Percentiles rank a stretch among this genome's conserved stretches.
Evolutionary conservation across 2,329 filamentous ascomycete genomes (phyloP).

Genomic region (Sarocladium strictum): DNA sequence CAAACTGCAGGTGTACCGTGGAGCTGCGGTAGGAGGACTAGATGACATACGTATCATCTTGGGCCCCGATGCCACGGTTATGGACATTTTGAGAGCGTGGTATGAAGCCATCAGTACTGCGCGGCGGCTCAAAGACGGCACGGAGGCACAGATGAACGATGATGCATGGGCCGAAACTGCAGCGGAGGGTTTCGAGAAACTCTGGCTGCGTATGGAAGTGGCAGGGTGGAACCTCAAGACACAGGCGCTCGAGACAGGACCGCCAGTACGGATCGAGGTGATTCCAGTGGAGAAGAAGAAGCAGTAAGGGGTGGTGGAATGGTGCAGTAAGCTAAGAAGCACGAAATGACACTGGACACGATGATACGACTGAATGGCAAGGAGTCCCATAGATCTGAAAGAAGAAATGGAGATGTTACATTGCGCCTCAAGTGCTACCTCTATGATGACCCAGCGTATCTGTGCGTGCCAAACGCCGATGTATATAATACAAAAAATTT

Average conservation of each 20-base stretch:
- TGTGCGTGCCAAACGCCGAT: background rate
- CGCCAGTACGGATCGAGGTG: constrained; percentile 26
- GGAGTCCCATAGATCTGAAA: background rate
- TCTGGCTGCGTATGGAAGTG: constrained; percentile 18
- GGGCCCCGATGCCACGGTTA: background rate
- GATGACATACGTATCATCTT: background rate
- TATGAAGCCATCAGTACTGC: background rate
- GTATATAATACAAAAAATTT: background rate
- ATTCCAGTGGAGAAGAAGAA: constrained; percentile 20
- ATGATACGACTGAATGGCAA: background rate
- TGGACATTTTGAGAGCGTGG: background rate
- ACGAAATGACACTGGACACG: background rate
- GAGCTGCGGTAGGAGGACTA: background rate
- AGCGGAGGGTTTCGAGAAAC: background rate
- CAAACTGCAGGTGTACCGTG: background rate
- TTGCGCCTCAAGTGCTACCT: constrained; percentile 5
- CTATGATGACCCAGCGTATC: background rate
- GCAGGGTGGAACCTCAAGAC: constrained; percentile 29
- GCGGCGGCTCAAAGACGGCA: background rate
- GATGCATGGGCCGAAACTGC: background rate
- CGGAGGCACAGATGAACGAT: background rate
- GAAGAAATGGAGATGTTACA: background rate
- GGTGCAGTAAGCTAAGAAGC: too few species aligned
- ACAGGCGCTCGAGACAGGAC: constrained; percentile 30
- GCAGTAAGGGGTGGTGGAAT: too few species aligned